A percentile compares a stretch with the other conserved stretches of the same genome.
Conservation (phyloP, 768 basidiomycete species). For the Agrocybe chaxingu region DNA sequence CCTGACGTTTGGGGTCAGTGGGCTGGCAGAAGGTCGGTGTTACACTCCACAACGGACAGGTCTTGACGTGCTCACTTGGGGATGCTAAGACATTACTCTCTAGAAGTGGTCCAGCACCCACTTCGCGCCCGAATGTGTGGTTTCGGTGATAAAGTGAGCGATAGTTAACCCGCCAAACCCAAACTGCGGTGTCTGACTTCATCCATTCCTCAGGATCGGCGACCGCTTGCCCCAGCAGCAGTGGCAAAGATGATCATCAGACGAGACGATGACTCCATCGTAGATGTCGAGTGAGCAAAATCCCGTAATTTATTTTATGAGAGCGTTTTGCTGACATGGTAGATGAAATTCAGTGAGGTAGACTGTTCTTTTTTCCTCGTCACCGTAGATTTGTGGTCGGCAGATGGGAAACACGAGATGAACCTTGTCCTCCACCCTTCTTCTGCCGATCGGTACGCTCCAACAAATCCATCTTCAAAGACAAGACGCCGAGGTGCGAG, state of each 20-base stretch:
- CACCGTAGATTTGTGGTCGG: slow-evolving; percentile 91
- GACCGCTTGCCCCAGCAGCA: slow-evolving; percentile 89
- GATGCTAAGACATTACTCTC: slow-evolving; percentile 63
- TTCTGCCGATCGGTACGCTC: slow-evolving; percentile 71
- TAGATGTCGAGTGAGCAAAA: slow-evolving; percentile 71
- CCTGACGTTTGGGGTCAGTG: slow-evolving; percentile 73
- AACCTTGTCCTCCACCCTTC: slow-evolving; percentile 89
- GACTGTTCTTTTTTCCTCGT: slow-evolving; percentile 88
- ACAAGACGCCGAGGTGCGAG: slow-evolving; percentile 39
- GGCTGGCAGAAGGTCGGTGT: slow-evolving; percentile 56
- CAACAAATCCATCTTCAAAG: slow-evolving; percentile 40
- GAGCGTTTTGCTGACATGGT: slow-evolving; percentile 11
- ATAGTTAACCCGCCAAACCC: slow-evolving; percentile 6
- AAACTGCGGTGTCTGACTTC: slow-evolving; percentile 12
- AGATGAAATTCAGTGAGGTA: slow-evolving; percentile 54
- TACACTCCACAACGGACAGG: slow-evolving; percentile 3
- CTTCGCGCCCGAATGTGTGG: slow-evolving; percentile 93
- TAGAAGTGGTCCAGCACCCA: slow-evolving; percentile 87
- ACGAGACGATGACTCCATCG: slow-evolving; percentile 59
- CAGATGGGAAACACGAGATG: slow-evolving; percentile 77
- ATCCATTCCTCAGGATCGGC: slow-evolving; percentile 64
- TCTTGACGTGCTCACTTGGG: slow-evolving; percentile 12
- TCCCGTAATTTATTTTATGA: not conserved
- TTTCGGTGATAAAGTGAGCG: slow-evolving; percentile 86
- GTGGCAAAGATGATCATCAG: slow-evolving; percentile 80